Percentiles rank a stretch among this genome's conserved stretches.
phyloP scores from a whole-genome alignment of 768 basidiomycete genomes.

The Fibroporia radiculosa region DNA sequence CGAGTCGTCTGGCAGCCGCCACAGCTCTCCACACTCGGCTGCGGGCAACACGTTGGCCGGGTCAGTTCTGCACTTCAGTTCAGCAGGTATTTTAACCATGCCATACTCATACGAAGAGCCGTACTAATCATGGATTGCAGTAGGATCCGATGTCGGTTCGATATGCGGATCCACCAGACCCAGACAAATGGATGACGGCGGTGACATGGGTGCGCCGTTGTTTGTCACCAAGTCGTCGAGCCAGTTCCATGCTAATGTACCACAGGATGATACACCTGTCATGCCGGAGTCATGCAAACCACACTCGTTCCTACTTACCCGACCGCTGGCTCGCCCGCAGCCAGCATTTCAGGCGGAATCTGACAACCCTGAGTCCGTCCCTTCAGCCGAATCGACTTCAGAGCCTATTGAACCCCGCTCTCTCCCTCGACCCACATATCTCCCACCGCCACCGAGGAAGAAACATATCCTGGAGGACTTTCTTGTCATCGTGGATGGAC shows the following conservation, averaged over 20 bases:
- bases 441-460: neutral
- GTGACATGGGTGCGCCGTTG: slow-evolving; percentile 4
- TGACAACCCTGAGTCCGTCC: neutral
- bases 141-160: neutral
- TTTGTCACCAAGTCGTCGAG: too few relatives aligned
- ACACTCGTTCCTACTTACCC: slow-evolving; percentile 10
- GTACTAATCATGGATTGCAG: too few relatives aligned
- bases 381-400: too few relatives aligned
- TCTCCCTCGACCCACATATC: slow-evolving; percentile 2
- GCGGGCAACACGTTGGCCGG: too few relatives aligned
- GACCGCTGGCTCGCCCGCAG: slow-evolving; percentile 3
- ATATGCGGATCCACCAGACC: neutral
- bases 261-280: slow-evolving; percentile 10
- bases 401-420: slow-evolving; percentile 5
- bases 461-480: neutral
- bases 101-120: too few relatives aligned
- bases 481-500: slow-evolving; percentile 1
- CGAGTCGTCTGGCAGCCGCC: too few relatives aligned
- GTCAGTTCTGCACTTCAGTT: too few relatives aligned
- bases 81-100: too few relatives aligned
- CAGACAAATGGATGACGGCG: neutral
- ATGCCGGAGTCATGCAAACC: slow-evolving; percentile 9
- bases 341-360: neutral
- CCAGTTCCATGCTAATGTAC: too few relatives aligned
- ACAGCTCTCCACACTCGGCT: too few relatives aligned